Evolutionary conservation across 306 rosid species (phyloP).

Genomic region (Glycine soja): DNA sequence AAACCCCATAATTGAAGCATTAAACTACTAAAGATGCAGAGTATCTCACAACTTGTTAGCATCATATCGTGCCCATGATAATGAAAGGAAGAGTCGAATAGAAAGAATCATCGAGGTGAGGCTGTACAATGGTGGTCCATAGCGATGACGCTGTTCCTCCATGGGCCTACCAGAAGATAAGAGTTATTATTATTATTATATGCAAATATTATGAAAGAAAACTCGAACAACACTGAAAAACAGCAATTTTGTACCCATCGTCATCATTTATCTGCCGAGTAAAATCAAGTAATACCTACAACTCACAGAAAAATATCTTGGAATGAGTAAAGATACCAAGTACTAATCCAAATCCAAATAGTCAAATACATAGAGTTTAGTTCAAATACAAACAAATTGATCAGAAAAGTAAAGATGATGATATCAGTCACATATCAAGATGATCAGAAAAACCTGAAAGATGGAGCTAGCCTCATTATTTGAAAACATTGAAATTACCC

Average conservation of each 20-base stretch:
- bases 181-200: neutral
- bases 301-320: constrained; percentile 39
- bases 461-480: neutral
- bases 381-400: constrained; percentile 35
- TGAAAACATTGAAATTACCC: constrained; percentile 8
- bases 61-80: constrained; percentile 76
- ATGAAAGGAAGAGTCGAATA: constrained; percentile 69
- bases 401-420: constrained; percentile 23
- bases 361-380: constrained; percentile 5
- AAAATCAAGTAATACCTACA: constrained; percentile 94
- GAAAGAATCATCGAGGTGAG: constrained; percentile 78
- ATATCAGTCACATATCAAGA: constrained; percentile 33
- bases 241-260: constrained; percentile 71
- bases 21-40: constrained; percentile 39
- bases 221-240: constrained; percentile 26
- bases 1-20: neutral
- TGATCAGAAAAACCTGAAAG: constrained; percentile 1
- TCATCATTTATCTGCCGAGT: constrained; percentile 84
- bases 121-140: constrained; percentile 89
- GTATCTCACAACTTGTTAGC: constrained; percentile 71
- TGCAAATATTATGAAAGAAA: constrained; percentile 36
- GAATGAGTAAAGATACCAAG: constrained; percentile 24
- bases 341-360: constrained; percentile 8
- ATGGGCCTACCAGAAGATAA: constrained; percentile 74
- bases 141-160: constrained; percentile 98